Percentiles rank a stretch among this genome's conserved stretches.
phyloP scores from a whole-genome alignment of 163 green algal genomes.

The Scenedesmus sp. region DNA sequence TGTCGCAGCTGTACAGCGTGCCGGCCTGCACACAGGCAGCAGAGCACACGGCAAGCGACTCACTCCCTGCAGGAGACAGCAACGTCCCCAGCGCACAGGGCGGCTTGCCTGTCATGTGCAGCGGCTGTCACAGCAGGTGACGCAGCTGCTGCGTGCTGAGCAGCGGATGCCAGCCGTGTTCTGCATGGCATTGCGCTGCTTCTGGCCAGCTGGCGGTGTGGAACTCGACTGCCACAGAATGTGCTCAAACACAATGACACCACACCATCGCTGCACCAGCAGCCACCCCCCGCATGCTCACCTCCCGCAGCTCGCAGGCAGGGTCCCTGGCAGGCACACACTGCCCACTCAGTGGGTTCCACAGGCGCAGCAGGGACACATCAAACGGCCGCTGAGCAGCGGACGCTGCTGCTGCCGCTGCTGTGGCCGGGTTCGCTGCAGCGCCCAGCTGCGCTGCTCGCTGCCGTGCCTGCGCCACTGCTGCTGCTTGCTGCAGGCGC shows the following conservation, averaged over 20 bases:
- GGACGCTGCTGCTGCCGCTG: constrained; percentile 31
- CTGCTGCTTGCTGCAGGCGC: constrained; percentile 17
- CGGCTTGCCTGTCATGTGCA: no score
- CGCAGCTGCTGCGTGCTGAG: no score
- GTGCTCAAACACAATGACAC: not conserved
- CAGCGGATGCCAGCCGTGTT: no score
- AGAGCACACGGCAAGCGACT: not conserved
- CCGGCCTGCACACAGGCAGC: constrained; percentile 62
- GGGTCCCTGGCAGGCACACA: constrained; percentile 62
- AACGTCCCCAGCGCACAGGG: no score
- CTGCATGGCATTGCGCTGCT: no score
- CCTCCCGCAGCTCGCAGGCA: constrained; percentile 70
- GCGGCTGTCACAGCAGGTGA: no score
- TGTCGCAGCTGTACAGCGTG: constrained; percentile 68
- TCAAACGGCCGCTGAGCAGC: constrained; percentile 35
- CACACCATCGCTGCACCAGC: not conserved
- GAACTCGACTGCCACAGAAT: not conserved
- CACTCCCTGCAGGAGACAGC: no score
- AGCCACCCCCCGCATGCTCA: constrained; percentile 16
- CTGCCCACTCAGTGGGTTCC: constrained; percentile 71
- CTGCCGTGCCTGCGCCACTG: not conserved
- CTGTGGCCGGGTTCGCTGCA: constrained; percentile 4
- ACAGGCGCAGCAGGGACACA: constrained; percentile 64
- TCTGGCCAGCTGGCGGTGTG: no score
- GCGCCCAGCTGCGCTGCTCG: not conserved